Base-by-base conservation (phyloP, 805 yeast species). In the Yarrowia hollandica region DNA sequence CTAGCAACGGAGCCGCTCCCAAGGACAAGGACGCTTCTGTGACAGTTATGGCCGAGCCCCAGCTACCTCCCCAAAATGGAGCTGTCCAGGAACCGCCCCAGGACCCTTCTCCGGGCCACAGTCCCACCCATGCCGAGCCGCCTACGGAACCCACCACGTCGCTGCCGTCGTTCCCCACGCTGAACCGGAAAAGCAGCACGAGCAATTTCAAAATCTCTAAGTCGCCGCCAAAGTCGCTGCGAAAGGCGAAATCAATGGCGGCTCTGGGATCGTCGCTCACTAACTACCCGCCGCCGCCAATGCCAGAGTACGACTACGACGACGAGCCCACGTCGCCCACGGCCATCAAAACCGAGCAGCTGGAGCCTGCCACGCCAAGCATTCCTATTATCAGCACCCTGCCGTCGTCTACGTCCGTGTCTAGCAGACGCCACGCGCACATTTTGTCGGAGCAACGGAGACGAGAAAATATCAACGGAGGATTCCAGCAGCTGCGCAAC, bases 391-490 rank as follows among this genome's bases (percentile, higher is more conserved):
- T 64, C 26, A 62, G 66, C 5, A 63, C 68, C 2, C 63, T 67
- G 10, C 62, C 66, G 42, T 56, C 62, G 16, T 62, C 65, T 15
- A 64, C 66, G 7, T 37, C 63, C 14, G 61, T 64, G 37, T 63
- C 69, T 10, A 57, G 62, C 39, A 60, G 73, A 16, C 62, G 72
- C 34, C 75, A 75, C 61, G 71, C 79, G 10, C 80, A 77, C 63
- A 77, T 77, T 46, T 69, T 75, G 37, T 75, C 79, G 4, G 80
- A 77, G 61, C 80, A 77, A 64, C 66, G 80, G 38, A 69, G 80
- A 39, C 69, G 80, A 28, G 79, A 76, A 58, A 72, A 74, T 61
- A 77, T 77, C 55, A 76, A 76, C 34, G 80, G 77, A 52, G 80
- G 80, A 15, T 77, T 77, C 62, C 71, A 74, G 35, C 71, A 69